Evolutionary conservation across 2,329 filamentous ascomycete species (phyloP), one percentile per base, ranked within the genome.

Genomic region (Cladophialophora carrionii): DNA sequence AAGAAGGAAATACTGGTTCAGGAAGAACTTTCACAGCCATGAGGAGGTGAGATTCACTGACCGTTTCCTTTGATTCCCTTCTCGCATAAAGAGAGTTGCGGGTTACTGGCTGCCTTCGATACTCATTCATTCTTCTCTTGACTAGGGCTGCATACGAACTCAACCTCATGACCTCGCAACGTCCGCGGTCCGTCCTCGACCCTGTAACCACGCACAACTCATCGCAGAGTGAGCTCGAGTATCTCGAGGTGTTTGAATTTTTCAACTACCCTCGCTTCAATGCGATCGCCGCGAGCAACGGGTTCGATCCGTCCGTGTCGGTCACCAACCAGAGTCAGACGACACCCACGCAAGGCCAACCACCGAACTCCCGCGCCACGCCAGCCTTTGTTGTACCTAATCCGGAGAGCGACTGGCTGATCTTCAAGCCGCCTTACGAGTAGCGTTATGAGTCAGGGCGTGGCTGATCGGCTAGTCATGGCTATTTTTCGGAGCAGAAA

Each of bases 221-320:
- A 12, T 56, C 65, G 12, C 65, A 64, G 32, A 70, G 90, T 1
- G 91, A 96, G 73, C 81, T 96, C 3, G 93, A 96, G 74, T 96
- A 96, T 74, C 81, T 96, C 2, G 92, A 96, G 72, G 90, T 96
- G 0, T 96, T 97, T 74, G 91, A 95, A 72, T 96, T 96, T 75
- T 97, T 96, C 82, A 96, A 96, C 74, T 87, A 96, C 63, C 93
- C 93, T 0, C 82, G 92, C 20, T 80, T 96, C 37, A 67, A 66
- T 6, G 58, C 64, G 48, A 65, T 68, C 29, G 59, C 59, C 9
- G 55, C 62, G 9, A 57, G 57, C 31, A 61, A 53, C 31, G 61
- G 46, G 2, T 57, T 64, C 34, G 65, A 67, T 57, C 61, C 58
- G 7, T 43, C 65, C 31, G 57, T 41, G 10, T 48, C 32, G 3